Base-by-base conservation (phyloP, 1,139 yeast genomes). In the Chernovozyma aurita region DNA sequence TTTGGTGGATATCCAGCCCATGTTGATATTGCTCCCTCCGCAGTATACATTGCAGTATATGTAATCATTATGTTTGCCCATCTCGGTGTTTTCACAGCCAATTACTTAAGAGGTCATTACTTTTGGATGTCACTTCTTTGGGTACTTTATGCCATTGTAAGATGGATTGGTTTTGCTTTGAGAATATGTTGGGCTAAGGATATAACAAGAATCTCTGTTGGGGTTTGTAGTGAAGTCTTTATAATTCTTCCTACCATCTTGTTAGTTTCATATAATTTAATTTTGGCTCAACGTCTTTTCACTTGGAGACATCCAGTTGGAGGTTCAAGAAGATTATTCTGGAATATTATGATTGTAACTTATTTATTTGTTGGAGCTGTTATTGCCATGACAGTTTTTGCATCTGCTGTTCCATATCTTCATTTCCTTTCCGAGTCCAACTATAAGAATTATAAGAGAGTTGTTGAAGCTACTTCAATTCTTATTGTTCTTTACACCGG, bases 271-370 rank as follows among this genome's bases (percentile, higher is more conserved):
- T 63, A 75, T 45, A 80, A 81, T 50, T 70, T 83, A 57, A 72
- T 82, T 31, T 63, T 85, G 42, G 88, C 88, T 4, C 92, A 84
- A 55, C 71, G 95, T 47, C 68, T 84, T 31, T 84, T 83, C 60
- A 82, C 90, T 7, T 82, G 92, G 87, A 68, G 85, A 51, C 94
- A 85, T 52, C 94, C 95, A 3, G 83, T 78, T 34, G 76, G 84
- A 22, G 94, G 92, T 38, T 69, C 79, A 18, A 57, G 76, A 31
- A 61, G 55, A 38, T 49, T 70, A 33, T 80, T 82, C 52, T 78
- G 83, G 78, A 44, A 46, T 13, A 41, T 65, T 29, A 80, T 84
- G 84, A 52, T 70, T 32, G 36, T 55, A 1, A 49, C 76, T 26
- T 84, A 85, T 53, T 52, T 58, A 3, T 42, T 80, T 34, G 90